Evolutionary conservation across 2,329 filamentous ascomycete species (phyloP).

Genomic region (Alternaria incomplexa): DNA sequence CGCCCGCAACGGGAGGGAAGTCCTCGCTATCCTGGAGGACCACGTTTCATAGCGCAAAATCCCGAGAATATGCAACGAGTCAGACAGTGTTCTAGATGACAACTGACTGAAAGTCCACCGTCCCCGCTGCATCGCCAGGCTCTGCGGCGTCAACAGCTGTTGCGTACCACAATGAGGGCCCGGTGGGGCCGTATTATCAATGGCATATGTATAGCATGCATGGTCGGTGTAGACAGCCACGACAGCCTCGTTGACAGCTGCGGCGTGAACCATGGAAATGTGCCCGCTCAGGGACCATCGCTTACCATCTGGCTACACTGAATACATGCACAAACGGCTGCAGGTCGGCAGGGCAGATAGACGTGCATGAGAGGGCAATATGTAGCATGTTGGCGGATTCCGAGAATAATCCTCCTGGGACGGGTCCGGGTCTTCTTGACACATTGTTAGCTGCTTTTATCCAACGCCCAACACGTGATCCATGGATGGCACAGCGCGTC

Average conservation of each 20-base stretch:
- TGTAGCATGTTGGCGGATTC: slow-evolving; percentile 18
- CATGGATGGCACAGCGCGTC: slow-evolving; percentile 12
- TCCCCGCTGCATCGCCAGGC: slow-evolving; percentile 19
- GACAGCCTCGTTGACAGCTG: slow-evolving; percentile 10
- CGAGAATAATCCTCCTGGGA: slow-evolving; percentile 15
- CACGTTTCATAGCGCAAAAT: slow-evolving; percentile 21
- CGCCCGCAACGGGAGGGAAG: slow-evolving; percentile 18
- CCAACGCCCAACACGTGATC: slow-evolving; percentile 22
- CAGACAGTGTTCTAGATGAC: slow-evolving; percentile 32
- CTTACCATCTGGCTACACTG: slow-evolving; percentile 14
- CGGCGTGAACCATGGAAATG: background rate
- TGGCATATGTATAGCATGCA: background rate
- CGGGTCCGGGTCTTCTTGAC: slow-evolving; percentile 14
- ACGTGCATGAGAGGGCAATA: slow-evolving; percentile 12
- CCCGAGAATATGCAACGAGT: slow-evolving; percentile 24
- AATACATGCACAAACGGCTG: slow-evolving; percentile 24
- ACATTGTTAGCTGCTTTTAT: slow-evolving; percentile 22
- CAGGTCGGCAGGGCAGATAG: slow-evolving; percentile 12
- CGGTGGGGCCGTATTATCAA: slow-evolving; percentile 4
- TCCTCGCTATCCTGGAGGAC: slow-evolving; percentile 15
- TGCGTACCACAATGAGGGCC: background rate
- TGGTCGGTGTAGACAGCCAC: slow-evolving; percentile 6
- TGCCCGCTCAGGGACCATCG: slow-evolving; percentile 5
- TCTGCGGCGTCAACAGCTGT: background rate
- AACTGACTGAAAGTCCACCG: slow-evolving; percentile 12